Evolutionary conservation across 2,329 filamentous ascomycete species (phyloP).

Genomic region (Ceratocystis cacaofunesta): DNA sequence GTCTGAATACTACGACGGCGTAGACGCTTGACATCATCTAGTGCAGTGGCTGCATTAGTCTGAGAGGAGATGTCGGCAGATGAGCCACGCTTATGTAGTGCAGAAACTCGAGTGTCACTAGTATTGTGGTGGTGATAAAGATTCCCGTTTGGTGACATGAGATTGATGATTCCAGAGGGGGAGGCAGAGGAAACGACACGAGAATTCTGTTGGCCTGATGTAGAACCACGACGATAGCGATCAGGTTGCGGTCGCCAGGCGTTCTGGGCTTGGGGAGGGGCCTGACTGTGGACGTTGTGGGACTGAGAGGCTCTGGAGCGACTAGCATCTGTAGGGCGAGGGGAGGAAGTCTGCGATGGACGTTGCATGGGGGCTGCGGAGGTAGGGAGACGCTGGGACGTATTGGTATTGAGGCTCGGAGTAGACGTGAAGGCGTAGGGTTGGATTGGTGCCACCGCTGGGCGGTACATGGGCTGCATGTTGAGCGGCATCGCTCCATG

Average conservation of each 20-base stretch:
- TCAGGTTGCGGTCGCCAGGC: constrained; percentile 59
- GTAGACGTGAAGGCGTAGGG: constrained; percentile 63
- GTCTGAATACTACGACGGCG: constrained; percentile 71
- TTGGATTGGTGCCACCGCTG: constrained; percentile 42
- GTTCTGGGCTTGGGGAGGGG: constrained; percentile 24
- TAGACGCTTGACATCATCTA: constrained; percentile 52
- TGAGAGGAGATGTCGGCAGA: constrained; percentile 5
- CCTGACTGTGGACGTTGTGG: constrained; percentile 24
- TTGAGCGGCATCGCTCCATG: constrained; percentile 27
- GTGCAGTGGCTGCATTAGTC: background rate
- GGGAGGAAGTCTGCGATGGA: background rate
- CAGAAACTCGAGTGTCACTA: constrained; percentile 18
- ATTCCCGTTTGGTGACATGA: constrained; percentile 21
- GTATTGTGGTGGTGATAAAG: constrained; percentile 21
- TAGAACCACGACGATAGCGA: constrained; percentile 56
- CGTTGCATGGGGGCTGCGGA: constrained; percentile 26
- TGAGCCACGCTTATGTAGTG: constrained; percentile 12
- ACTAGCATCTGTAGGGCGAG: constrained; percentile 23
- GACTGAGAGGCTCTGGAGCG: background rate
- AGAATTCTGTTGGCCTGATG: constrained; percentile 31
- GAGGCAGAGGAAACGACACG: constrained; percentile 26
- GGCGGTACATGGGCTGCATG: constrained; percentile 14
- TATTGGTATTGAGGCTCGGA: constrained; percentile 44
- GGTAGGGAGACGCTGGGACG: constrained; percentile 36
- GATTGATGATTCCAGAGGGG: constrained; percentile 14